Evolutionary conservation across 2,329 filamentous ascomycete species (phyloP).

Genomic region (Epichloe elymi): DNA sequence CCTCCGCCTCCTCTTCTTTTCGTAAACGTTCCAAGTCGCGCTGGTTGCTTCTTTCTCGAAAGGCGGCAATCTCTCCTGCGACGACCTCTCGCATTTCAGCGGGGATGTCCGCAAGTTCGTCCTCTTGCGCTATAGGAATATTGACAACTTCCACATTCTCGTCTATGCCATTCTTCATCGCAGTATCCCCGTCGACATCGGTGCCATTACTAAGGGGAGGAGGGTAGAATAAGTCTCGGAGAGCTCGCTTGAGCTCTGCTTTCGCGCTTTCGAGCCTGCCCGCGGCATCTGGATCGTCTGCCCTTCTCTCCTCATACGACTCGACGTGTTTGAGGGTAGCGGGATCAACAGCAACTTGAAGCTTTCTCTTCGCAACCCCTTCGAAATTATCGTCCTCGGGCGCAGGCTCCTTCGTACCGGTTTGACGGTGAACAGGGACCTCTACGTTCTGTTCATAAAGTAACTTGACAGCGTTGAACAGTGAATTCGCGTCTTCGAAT

Average conservation of each 20-base stretch:
- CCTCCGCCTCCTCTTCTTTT: conserved; percentile 85
- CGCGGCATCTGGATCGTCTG: conserved; percentile 49
- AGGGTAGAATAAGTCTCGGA: conserved; percentile 64
- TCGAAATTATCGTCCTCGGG: conserved; percentile 33
- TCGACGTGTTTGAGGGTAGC: conserved; percentile 76
- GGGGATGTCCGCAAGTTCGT: conserved; percentile 90
- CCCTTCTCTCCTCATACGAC: conserved; percentile 56
- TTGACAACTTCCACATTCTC: conserved; percentile 75
- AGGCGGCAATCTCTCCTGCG: conserved; percentile 84
- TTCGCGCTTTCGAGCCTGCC: conserved; percentile 58
- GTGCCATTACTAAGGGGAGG: conserved; percentile 35
- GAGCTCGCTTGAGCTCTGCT: conserved; percentile 50
- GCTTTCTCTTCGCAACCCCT: conserved; percentile 53
- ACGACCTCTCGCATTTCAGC: conserved; percentile 94
- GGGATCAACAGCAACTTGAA: conserved; percentile 69
- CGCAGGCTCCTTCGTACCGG: conserved; percentile 28
- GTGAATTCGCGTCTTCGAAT: conserved; percentile 81
- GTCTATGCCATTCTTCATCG: conserved; percentile 54
- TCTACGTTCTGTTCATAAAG: conserved; percentile 70
- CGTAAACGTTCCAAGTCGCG: conserved; percentile 78
- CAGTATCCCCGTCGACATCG: conserved; percentile 53
- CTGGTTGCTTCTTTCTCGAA: conserved; percentile 80
- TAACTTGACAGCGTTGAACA: conserved; percentile 74
- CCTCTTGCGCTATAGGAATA: conserved; percentile 75
- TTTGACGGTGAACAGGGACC: conserved; percentile 68